Percentiles rank a stretch among this genome's conserved stretches.
Evolutionary conservation across 768 basidiomycete genomes (phyloP).

Genomic region (Mrakia hoshinonis): DNA sequence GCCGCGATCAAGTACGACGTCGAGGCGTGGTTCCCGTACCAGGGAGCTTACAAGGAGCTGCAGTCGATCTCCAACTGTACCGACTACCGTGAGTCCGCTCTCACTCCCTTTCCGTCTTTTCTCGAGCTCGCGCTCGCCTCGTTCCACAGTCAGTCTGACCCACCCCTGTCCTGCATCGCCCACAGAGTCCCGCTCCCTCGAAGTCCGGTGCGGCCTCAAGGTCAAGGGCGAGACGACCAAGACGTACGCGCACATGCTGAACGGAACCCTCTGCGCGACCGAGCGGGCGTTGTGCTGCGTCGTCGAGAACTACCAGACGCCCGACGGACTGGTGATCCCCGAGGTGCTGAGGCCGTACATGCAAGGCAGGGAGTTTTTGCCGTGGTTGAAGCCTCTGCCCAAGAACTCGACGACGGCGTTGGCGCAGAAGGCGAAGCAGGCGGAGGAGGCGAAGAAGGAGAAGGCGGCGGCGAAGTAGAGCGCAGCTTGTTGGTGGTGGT

Average conservation of each 20-base stretch:
- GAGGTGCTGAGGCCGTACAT: conserved; percentile 87
- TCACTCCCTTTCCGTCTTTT: background rate
- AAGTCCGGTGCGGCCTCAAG: conserved; percentile 88
- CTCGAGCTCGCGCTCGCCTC: conserved; percentile 36
- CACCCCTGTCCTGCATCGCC: background rate
- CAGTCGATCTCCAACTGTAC: conserved; percentile 96
- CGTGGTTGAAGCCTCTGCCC: conserved; percentile 50
- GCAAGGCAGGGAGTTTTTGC: conserved; percentile 85
- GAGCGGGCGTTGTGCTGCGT: conserved; percentile 93
- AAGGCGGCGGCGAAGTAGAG: background rate
- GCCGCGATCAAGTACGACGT: conserved; percentile 95
- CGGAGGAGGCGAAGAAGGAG: background rate
- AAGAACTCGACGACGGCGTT: conserved; percentile 26
- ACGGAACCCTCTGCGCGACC: conserved; percentile 94
- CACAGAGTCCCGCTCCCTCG: conserved; percentile 81
- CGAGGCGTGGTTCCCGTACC: conserved; percentile 99
- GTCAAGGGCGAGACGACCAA: conserved; percentile 81
- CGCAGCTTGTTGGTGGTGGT: background rate
- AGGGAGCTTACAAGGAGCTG: conserved; percentile 89
- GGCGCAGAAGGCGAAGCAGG: background rate
- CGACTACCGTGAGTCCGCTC: background rate
- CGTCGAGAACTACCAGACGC: conserved; percentile 97
- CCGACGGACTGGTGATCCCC: conserved; percentile 82
- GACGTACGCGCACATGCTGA: conserved; percentile 97
- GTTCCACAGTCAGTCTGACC: conserved; percentile 77